Percentiles rank a stretch among this genome's conserved stretches.
These are phyloP conservation scores for Nigrospora oryzae DNA, from an alignment of 2,329 filamentous ascomycete genomes.

Conservation along the genomic window DNA sequence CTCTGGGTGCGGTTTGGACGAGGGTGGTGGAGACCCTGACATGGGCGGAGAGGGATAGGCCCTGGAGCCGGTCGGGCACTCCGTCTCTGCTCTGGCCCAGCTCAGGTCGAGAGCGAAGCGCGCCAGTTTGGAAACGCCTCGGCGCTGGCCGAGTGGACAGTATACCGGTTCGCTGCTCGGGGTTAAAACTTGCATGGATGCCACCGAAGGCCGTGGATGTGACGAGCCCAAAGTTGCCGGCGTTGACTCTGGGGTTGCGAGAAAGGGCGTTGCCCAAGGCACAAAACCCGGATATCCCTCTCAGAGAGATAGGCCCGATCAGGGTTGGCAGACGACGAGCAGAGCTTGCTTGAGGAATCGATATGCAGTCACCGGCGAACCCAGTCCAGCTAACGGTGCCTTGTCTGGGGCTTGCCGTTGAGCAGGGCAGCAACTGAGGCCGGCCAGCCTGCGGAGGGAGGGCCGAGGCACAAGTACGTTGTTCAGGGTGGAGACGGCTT, in stretches of 20 bases:
- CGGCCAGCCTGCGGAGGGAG: too few relatives aligned
- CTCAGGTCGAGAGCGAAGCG: conserved; percentile 47
- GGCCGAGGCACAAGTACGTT: too few relatives aligned
- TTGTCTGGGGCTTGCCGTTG: too few relatives aligned
- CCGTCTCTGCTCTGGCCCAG: conserved; percentile 46
- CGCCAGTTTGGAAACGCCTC: conserved; percentile 46
- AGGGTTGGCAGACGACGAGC: too few relatives aligned
- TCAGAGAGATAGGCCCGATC: too few relatives aligned
- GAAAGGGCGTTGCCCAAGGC: conserved; percentile 4
- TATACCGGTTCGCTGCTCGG: conserved; percentile 32
- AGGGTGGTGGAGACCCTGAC: conserved; percentile 59
- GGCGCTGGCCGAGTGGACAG: conserved; percentile 48
- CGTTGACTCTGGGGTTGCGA: background rate
- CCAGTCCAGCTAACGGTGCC: too few relatives aligned
- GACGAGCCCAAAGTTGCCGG: conserved; percentile 13
- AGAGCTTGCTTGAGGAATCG: too few relatives aligned
- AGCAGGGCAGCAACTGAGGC: too few relatives aligned
- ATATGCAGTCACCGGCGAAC: too few relatives aligned
- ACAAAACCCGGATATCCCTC: too few relatives aligned
- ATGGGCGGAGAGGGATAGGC: conserved; percentile 67
- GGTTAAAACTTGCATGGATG: conserved; percentile 47
- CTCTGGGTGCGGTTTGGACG: conserved; percentile 50
- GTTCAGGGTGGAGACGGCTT: background rate
- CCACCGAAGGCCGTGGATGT: conserved; percentile 18
- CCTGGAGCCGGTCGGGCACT: conserved; percentile 44